Evolutionary conservation across 768 basidiomycete genomes (phyloP).

Genomic region (Rhodotorula paludigena): DNA sequence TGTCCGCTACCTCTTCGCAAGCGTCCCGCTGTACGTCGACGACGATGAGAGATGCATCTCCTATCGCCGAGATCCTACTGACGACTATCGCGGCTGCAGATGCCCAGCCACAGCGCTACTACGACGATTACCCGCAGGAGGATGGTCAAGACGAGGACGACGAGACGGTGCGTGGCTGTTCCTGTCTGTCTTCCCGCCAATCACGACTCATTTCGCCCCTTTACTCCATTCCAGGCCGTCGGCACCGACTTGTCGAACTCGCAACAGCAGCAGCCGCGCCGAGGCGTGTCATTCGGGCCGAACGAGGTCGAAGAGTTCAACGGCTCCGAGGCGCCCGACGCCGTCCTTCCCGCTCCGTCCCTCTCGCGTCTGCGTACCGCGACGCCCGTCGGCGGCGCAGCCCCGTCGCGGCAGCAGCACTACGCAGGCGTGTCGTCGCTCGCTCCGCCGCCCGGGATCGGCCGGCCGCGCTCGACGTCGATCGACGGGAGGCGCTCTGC

Average conservation of each 20-base stretch:
- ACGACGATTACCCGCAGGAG: not conserved
- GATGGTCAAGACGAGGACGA: conserved; percentile 11
- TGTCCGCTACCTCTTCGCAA: not conserved
- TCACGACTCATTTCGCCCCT: no score
- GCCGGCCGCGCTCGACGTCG: conserved; percentile 3
- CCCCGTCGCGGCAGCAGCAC: no score
- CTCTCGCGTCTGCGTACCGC: not conserved
- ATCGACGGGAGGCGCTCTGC: not conserved
- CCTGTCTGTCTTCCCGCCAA: not conserved
- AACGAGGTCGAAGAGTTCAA: conserved; percentile 33
- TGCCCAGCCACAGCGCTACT: not conserved
- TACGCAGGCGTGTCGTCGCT: not conserved
- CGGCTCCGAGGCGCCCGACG: conserved; percentile 24
- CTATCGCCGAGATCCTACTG: not conserved
- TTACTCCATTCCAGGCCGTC: conserved; percentile 5
- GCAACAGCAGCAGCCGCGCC: not conserved
- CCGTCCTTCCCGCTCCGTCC: conserved; percentile 14
- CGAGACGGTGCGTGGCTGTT: conserved; percentile 5
- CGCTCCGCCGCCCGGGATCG: not conserved
- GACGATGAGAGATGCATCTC: not conserved
- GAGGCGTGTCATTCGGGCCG: conserved; percentile 20
- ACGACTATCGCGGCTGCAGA: not conserved
- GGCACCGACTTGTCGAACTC: conserved; percentile 21
- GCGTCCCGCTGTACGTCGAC: not conserved
- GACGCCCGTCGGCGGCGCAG: no score